Evolutionary conservation across 2,329 filamentous ascomycete species (phyloP).

Genomic region (Botryotinia calthae): DNA sequence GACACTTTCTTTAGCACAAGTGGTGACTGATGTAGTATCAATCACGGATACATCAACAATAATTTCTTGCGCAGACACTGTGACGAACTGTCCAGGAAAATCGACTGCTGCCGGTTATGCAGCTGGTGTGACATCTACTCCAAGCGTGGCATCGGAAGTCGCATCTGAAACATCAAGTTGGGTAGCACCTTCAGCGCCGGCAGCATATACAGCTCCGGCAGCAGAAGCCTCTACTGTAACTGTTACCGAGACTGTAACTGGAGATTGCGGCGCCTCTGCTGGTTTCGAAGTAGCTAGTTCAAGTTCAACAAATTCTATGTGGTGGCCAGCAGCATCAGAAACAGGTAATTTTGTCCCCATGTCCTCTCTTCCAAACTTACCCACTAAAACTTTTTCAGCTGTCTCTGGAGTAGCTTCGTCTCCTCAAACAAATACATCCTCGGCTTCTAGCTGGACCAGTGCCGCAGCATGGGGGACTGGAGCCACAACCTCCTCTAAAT

Average conservation of each 20-base stretch:
- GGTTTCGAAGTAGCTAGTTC: not conserved
- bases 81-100: constrained; percentile 14
- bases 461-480: not conserved
- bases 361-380: not conserved
- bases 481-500: not conserved
- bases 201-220: not conserved
- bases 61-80: constrained; percentile 15
- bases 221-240: not conserved
- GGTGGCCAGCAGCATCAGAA: not conserved
- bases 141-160: not conserved
- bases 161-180: not conserved
- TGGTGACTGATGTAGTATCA: constrained; percentile 4
- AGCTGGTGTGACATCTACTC: not conserved
- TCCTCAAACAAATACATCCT: not conserved
- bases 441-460: not conserved
- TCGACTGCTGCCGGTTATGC: not conserved
- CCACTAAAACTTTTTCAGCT: not conserved
- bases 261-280: not conserved
- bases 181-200: not conserved
- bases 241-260: constrained; percentile 5
- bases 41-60: constrained; percentile 10
- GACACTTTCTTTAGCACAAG: not conserved
- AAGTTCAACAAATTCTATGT: constrained; percentile 2
- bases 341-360: not conserved
- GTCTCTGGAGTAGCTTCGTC: not conserved